Evolutionary conservation across 495 filamentous ascomycete genomes (phyloP).

Genomic region (Neurospora sp.): DNA sequence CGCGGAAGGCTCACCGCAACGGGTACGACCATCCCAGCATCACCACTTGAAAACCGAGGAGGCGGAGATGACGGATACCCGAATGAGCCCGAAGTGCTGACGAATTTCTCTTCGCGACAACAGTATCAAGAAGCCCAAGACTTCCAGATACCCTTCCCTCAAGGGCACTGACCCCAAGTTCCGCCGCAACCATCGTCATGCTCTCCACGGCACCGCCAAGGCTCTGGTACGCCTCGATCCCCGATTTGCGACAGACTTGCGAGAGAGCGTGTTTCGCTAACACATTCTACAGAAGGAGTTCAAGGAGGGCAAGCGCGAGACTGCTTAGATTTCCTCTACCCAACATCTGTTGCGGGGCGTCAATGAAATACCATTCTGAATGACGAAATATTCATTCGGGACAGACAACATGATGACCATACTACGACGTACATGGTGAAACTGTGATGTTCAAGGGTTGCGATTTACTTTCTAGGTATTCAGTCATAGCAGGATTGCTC

Average conservation of each 20-base stretch:
- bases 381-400: constrained; percentile 6
- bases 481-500: background rate
- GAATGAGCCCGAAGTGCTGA: constrained; percentile 9
- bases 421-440: background rate
- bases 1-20: constrained; percentile 94
- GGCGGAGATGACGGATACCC: background rate
- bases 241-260: background rate
- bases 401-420: background rate
- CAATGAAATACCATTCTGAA: constrained; percentile 22
- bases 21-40: constrained; percentile 52
- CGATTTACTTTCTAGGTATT: background rate
- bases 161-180: constrained; percentile 99
- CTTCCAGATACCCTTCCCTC: constrained; percentile 93
- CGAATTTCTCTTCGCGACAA: background rate
- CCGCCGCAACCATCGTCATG: constrained; percentile 98
- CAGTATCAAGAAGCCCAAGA: constrained; percentile 99
- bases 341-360: constrained; percentile 8
- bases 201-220: constrained; percentile 95
- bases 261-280: constrained; percentile 20
- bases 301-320: constrained; percentile 90
- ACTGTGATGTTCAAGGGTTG: background rate
- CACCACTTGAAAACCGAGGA: background rate
- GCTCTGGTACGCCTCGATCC: constrained; percentile 66
- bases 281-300: constrained; percentile 79
- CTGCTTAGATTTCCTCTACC: constrained; percentile 53